These are phyloP conservation scores for Papiliotrema terrestris DNA, from an alignment of 1,284 basidiomycete genomes.

Conservation along the genomic window DNA sequence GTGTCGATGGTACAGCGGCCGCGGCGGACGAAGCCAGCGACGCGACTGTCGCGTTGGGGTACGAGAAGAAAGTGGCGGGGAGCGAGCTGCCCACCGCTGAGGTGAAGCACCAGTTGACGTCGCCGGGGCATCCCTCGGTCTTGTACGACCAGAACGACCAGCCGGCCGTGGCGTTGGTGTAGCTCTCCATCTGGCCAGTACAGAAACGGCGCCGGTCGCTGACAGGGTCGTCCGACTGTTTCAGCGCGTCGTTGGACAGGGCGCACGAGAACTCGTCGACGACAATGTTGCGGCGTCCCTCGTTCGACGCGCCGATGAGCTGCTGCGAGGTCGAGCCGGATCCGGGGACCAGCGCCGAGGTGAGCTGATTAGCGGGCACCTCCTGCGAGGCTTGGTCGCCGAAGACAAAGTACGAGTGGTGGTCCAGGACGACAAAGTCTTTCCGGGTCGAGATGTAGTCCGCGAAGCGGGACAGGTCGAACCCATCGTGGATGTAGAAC, in stretches of 20 bases:
- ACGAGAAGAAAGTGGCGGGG: slow-evolving; percentile 60
- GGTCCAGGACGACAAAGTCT: slow-evolving; percentile 72
- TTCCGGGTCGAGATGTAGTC: slow-evolving; percentile 56
- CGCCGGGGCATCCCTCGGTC: slow-evolving; percentile 59
- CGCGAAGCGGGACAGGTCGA: slow-evolving; percentile 60
- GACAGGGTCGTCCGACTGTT: slow-evolving; percentile 53
- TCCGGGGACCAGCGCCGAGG: slow-evolving; percentile 53
- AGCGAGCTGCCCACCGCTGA: slow-evolving; percentile 58
- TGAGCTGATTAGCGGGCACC: slow-evolving; percentile 40
- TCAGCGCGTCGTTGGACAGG: slow-evolving; percentile 58
- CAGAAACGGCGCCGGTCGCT: slow-evolving; percentile 59
- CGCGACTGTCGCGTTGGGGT: slow-evolving; percentile 32
- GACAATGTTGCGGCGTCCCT: slow-evolving; percentile 60
- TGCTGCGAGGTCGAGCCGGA: slow-evolving; percentile 50
- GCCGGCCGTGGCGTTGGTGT: slow-evolving; percentile 60
- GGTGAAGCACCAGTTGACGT: slow-evolving; percentile 67
- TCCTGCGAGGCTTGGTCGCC: slow-evolving; percentile 19
- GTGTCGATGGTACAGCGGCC: no score
- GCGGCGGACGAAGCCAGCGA: neutral
- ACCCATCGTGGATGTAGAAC: slow-evolving; percentile 72
- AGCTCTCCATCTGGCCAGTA: slow-evolving; percentile 60
- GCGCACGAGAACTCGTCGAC: slow-evolving; percentile 72
- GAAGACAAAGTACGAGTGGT: slow-evolving; percentile 58
- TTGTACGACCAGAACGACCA: slow-evolving; percentile 70
- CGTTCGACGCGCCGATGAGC: slow-evolving; percentile 49